These are phyloP conservation scores for Cercis canadensis DNA, from an alignment of 306 rosid genomes.

Conservation along the genomic window DNA sequence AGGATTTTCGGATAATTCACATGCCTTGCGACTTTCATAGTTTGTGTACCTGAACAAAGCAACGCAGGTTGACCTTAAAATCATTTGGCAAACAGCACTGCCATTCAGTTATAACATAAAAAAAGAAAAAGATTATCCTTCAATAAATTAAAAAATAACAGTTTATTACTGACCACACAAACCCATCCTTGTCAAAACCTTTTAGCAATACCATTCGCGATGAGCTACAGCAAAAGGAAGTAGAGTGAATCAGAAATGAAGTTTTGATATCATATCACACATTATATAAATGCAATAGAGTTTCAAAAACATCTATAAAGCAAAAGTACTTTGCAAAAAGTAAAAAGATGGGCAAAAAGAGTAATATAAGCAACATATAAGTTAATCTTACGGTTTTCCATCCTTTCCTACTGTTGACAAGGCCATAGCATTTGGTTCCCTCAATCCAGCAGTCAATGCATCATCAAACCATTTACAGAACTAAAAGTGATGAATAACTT, in stretches of 20 bases:
- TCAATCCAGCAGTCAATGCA: slow-evolving; percentile 76
- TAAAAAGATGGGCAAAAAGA: not conserved
- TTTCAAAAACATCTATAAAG: not conserved
- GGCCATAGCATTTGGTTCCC: slow-evolving; percentile 98
- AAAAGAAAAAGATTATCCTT: no score
- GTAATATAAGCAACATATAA: slow-evolving; percentile 38
- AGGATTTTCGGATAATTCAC: slow-evolving; percentile 79
- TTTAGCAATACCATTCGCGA: slow-evolving; percentile 90
- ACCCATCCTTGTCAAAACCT: slow-evolving; percentile 86
- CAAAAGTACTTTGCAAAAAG: not conserved
- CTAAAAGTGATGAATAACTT: slow-evolving; percentile 56
- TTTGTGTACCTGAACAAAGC: slow-evolving; percentile 80
- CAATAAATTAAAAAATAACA: not conserved
- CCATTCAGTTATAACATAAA: slow-evolving; percentile 28
- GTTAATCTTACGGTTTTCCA: slow-evolving; percentile 73
- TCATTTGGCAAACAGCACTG: slow-evolving; percentile 27
- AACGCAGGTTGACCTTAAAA: slow-evolving; percentile 39
- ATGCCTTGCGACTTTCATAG: slow-evolving; percentile 87
- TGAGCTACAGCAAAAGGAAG: slow-evolving; percentile 65
- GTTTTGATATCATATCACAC: slow-evolving; percentile 29
- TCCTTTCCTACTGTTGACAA: slow-evolving; percentile 85
- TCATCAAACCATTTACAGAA: slow-evolving; percentile 90
- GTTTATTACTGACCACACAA: slow-evolving; percentile 79
- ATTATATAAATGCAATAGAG: slow-evolving; percentile 12
- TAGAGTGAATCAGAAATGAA: slow-evolving; percentile 43